phyloP scores from a whole-genome alignment of 108 stramenopile species.

The Stephanodiscus minutulus region DNA sequence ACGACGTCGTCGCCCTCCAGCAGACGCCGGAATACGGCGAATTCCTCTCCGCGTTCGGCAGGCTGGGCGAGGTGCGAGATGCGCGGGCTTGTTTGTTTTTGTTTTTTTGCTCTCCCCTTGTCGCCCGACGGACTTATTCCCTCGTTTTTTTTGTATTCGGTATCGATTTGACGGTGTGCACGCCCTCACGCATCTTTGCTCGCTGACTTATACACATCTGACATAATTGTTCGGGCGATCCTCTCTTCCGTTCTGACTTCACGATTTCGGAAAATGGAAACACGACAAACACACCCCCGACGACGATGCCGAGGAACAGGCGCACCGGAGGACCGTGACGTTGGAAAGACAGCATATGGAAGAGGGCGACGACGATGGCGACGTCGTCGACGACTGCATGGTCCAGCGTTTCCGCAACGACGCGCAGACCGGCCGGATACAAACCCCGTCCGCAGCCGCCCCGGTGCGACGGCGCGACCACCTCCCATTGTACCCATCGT shows the following conservation, averaged over 20 bases:
- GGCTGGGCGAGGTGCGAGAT: slow-evolving; percentile 36
- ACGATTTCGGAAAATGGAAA: too few relatives aligned
- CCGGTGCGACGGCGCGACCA: not conserved
- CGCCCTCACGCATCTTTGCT: too few relatives aligned
- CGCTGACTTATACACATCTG: too few relatives aligned
- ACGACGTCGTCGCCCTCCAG: slow-evolving; percentile 62
- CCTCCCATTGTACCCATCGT: slow-evolving; percentile 1
- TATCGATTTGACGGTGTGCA: too few relatives aligned
- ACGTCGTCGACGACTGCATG: slow-evolving; percentile 5
- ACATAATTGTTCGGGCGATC: too few relatives aligned
- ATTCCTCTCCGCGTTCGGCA: slow-evolving; percentile 64
- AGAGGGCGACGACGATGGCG: slow-evolving; percentile 28
- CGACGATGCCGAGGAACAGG: slow-evolving; percentile 17
- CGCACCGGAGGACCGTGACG: slow-evolving; percentile 61
- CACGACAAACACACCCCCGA: too few relatives aligned
- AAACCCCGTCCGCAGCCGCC: not conserved
- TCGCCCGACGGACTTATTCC: not conserved
- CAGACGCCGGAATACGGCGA: slow-evolving; percentile 65
- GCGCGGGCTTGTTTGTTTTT: not conserved
- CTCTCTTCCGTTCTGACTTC: not conserved
- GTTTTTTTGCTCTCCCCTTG: not conserved
- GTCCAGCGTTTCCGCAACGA: not conserved
- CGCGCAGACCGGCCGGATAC: not conserved
- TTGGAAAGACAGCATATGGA: slow-evolving; percentile 40
- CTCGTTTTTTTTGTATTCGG: too few relatives aligned